Evolutionary conservation across 2,329 filamentous ascomycete species (phyloP).

Genomic region (Moelleriella libera): DNA sequence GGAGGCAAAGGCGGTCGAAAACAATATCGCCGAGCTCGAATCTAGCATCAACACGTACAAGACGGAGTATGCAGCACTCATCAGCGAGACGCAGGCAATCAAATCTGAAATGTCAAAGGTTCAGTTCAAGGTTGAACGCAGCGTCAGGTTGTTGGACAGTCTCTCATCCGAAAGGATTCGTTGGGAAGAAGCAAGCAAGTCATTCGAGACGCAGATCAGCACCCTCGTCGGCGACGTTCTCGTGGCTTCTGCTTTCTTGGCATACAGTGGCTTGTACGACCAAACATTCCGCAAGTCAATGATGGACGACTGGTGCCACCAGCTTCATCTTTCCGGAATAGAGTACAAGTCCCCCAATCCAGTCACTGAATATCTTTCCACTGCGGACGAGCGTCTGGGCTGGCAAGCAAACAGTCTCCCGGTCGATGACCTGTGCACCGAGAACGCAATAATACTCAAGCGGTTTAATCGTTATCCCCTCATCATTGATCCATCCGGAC

Average conservation of each 20-base stretch:
- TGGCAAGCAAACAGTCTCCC: constrained; percentile 94
- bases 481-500: constrained; percentile 93
- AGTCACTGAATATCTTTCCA: constrained; percentile 91
- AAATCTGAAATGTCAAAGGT: constrained; percentile 94
- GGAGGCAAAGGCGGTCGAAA: constrained; percentile 80
- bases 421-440: constrained; percentile 93
- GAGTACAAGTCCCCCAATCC: constrained; percentile 88
- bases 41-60: constrained; percentile 91
- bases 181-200: constrained; percentile 96
- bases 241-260: constrained; percentile 91
- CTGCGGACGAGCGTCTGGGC: constrained; percentile 81
- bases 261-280: constrained; percentile 93
- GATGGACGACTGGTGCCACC: constrained; percentile 94
- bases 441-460: constrained; percentile 95
- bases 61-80: constrained; percentile 85
- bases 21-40: constrained; percentile 73
- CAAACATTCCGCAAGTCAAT: constrained; percentile 96
- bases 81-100: constrained; percentile 94
- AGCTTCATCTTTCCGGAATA: constrained; percentile 85
- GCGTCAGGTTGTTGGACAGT: constrained; percentile 85
- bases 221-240: constrained; percentile 93
- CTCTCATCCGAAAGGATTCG: constrained; percentile 82
- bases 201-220: constrained; percentile 94
- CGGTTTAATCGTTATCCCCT: constrained; percentile 97
- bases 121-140: constrained; percentile 95